A percentile compares a stretch with the other conserved stretches of the same genome.
Evolutionary conservation across 2,329 filamentous ascomycete genomes (phyloP).

Genomic region (Cladophialophora bantiana): DNA sequence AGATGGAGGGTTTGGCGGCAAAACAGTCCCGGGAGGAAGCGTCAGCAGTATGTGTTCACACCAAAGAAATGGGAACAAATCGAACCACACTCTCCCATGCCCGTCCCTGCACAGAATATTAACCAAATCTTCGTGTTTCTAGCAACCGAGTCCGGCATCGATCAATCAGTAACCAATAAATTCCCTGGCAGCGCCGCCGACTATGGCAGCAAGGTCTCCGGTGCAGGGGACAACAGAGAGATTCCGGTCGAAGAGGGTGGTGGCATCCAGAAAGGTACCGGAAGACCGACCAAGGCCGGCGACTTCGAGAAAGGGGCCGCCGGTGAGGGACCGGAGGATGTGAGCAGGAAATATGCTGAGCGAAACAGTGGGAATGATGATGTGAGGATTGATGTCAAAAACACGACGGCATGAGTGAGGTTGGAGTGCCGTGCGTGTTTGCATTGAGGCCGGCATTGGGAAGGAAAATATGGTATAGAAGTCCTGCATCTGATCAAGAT

Average conservation of each 20-base stretch:
- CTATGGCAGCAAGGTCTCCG: slow-evolving; percentile 46
- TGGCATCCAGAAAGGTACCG: slow-evolving; percentile 36
- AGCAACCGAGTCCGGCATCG: slow-evolving; percentile 50
- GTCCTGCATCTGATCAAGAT: background rate
- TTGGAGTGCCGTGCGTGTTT: background rate
- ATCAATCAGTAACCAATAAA: slow-evolving; percentile 48
- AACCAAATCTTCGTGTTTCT: background rate
- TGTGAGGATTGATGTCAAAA: slow-evolving; percentile 35
- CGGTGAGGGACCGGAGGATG: slow-evolving; percentile 39
- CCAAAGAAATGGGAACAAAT: background rate
- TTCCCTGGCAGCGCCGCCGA: slow-evolving; percentile 49
- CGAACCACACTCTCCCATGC: too few species aligned
- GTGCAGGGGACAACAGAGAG: slow-evolving; percentile 49
- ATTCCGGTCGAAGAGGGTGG: slow-evolving; percentile 54
- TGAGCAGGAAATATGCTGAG: slow-evolving; percentile 24
- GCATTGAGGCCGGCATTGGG: background rate
- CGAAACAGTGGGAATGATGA: slow-evolving; percentile 35
- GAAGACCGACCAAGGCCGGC: slow-evolving; percentile 46
- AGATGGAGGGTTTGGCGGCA: slow-evolving; percentile 44
- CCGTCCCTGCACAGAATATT: background rate
- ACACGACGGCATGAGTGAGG: slow-evolving; percentile 4
- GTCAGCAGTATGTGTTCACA: slow-evolving; percentile 47
- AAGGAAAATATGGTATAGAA: slow-evolving; percentile 1
- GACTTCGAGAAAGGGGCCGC: slow-evolving; percentile 45
- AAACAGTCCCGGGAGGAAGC: slow-evolving; percentile 44